Conservation (phyloP, 108 stramenopile genomes). For the Parmales sp. region DNA sequence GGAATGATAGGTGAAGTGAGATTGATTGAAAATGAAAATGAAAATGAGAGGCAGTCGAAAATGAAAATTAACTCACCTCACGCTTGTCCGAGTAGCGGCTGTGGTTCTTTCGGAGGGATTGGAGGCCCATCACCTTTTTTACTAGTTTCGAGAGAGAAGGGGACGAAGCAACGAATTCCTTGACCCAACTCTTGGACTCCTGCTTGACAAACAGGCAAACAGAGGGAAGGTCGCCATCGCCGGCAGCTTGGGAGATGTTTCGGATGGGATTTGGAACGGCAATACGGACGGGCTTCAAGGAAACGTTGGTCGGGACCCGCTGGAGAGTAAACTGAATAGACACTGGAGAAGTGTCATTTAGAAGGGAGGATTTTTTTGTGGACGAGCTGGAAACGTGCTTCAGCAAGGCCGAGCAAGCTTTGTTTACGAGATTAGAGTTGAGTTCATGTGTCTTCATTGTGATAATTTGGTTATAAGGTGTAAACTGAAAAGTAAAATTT, state of each 20-base stretch:
- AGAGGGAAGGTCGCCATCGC: slow-evolving; percentile 41
- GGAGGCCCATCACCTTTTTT: slow-evolving; percentile 54
- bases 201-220: slow-evolving; percentile 92
- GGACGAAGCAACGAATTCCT: slow-evolving; percentile 60
- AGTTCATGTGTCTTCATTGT: too few relatives aligned
- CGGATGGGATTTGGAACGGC: slow-evolving; percentile 60
- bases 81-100: slow-evolving; percentile 60
- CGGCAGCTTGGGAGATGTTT: slow-evolving; percentile 23
- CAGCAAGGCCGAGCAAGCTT: slow-evolving; percentile 57
- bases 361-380: slow-evolving; percentile 28
- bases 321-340: slow-evolving; percentile 62
- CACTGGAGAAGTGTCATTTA: slow-evolving; percentile 46
- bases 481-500: too few relatives aligned
- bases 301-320: slow-evolving; percentile 44
- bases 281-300: slow-evolving; percentile 53
- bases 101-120: slow-evolving; percentile 74
- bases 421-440: slow-evolving; percentile 34
- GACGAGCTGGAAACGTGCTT: slow-evolving; percentile 52
- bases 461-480: too few relatives aligned
- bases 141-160: slow-evolving; percentile 16
- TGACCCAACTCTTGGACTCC: slow-evolving; percentile 62
- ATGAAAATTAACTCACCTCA: too few relatives aligned
- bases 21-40: too few relatives aligned
- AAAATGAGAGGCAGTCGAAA: too few relatives aligned
- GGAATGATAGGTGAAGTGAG: too few relatives aligned